A percentile compares a stretch with the other conserved stretches of the same genome.
These are phyloP conservation scores for Artemisia argyi DNA, from an alignment of 129 eudicot species.

Conservation along the genomic window DNA sequence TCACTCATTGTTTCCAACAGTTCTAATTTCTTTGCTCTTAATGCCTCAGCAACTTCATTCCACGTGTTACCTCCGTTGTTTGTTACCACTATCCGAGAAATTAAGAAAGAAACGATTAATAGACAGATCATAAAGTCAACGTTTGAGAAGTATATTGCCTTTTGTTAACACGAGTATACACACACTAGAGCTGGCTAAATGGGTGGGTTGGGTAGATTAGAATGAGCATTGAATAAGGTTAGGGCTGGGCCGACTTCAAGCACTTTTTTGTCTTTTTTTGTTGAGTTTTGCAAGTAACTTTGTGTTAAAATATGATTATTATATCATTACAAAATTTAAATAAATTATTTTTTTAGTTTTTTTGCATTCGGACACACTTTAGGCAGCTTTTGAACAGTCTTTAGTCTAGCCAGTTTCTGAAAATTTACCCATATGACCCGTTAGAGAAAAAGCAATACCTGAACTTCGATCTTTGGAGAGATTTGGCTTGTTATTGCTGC, in stretches of 20 bases:
- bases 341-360: neutral
- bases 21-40: too few species aligned
- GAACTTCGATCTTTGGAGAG: slow-evolving; percentile 28
- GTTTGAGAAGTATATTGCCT: too few species aligned
- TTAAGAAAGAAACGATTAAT: too few species aligned
- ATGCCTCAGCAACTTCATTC: too few species aligned
- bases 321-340: neutral
- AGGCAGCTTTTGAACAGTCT: neutral
- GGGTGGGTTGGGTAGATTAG: neutral
- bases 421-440: neutral
- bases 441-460: slow-evolving; percentile 41
- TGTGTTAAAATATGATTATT: neutral
- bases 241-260: neutral
- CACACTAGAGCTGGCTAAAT: neutral
- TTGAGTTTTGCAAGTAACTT: neutral
- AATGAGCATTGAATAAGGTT: neutral
- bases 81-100: too few species aligned
- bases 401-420: neutral
- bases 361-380: neutral
- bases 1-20: too few species aligned
- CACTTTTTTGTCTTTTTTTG: neutral
- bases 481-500: slow-evolving; percentile 28
- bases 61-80: too few species aligned
- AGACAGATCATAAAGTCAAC: too few species aligned
- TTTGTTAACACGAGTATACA: neutral